Conservation (phyloP, 148 eudicot genomes). For the Silene conica region DNA sequence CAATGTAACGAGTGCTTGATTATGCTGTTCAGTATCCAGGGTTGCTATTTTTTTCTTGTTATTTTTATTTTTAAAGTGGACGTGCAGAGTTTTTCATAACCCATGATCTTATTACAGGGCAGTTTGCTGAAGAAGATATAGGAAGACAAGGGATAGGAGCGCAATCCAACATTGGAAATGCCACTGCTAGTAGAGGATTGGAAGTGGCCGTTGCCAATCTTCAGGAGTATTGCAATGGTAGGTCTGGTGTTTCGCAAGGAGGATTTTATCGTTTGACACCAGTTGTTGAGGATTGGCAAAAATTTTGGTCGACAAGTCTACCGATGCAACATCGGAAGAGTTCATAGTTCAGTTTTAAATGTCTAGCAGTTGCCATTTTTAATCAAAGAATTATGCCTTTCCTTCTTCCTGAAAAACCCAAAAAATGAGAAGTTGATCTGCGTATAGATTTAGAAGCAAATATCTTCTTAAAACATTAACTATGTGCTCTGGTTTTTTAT, state of each 20-base stretch:
- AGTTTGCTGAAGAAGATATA: conserved; percentile 97
- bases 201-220: conserved; percentile 99
- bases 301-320: not conserved
- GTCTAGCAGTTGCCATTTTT: not conserved
- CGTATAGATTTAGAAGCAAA: no score
- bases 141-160: conserved; percentile 79
- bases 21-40: no score
- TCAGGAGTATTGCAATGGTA: conserved; percentile 99
- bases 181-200: conserved; percentile 95
- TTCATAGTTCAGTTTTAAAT: not conserved
- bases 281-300: not conserved
- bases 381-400: not conserved
- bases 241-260: conserved; percentile 2
- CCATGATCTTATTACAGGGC: conserved; percentile 44
- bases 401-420: not conserved
- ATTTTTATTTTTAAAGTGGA: not conserved
- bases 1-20: not conserved
- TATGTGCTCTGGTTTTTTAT: conserved; percentile 11
- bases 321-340: conserved; percentile 6
- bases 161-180: conserved; percentile 66
- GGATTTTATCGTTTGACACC: conserved; percentile 3
- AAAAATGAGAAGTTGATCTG: no score
- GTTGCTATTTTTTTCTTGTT: not conserved
- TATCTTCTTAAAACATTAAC: no score
- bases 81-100: not conserved